Evolutionary conservation across 2,329 filamentous ascomycete genomes (phyloP).

Genomic region (Penicillium vulpinum): DNA sequence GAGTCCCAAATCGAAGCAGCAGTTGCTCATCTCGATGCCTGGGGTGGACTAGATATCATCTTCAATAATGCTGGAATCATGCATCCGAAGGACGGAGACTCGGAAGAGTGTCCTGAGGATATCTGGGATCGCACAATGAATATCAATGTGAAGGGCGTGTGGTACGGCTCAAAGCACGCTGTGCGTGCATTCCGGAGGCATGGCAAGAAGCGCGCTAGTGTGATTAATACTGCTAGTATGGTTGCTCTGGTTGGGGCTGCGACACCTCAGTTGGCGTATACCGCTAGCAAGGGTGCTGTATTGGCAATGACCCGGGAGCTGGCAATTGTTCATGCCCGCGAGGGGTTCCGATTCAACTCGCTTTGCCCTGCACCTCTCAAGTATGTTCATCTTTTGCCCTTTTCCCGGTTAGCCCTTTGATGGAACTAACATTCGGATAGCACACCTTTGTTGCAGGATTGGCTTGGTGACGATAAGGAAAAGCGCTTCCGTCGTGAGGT

Average conservation of each 20-base stretch:
- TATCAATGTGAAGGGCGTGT: slow-evolving; percentile 97
- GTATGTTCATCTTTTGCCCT: slow-evolving; percentile 36
- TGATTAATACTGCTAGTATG: slow-evolving; percentile 91
- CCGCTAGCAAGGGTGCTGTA: slow-evolving; percentile 89
- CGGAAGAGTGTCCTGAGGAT: slow-evolving; percentile 78
- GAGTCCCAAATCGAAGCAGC: slow-evolving; percentile 74
- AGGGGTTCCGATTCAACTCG: slow-evolving; percentile 86
- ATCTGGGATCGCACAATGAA: slow-evolving; percentile 93
- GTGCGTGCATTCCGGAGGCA: slow-evolving; percentile 77
- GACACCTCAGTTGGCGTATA: slow-evolving; percentile 89
- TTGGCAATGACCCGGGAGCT: slow-evolving; percentile 86
- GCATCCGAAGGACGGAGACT: slow-evolving; percentile 79
- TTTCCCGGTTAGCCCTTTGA: background rate
- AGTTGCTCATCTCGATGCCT: slow-evolving; percentile 72
- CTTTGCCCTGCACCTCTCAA: slow-evolving; percentile 90
- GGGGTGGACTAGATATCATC: slow-evolving; percentile 86
- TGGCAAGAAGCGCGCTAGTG: slow-evolving; percentile 73
- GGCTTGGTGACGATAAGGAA: slow-evolving; percentile 80
- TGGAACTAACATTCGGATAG: slow-evolving; percentile 40
- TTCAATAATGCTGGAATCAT: slow-evolving; percentile 99
- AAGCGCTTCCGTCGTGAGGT: slow-evolving; percentile 83
- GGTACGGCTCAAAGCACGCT: slow-evolving; percentile 92
- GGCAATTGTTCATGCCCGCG: slow-evolving; percentile 86
- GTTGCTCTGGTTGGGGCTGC: slow-evolving; percentile 85
- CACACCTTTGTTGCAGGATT: slow-evolving; percentile 88